Conservation (phyloP, 2,329 filamentous ascomycete species). For the Trichoderma citrinoviride region DNA sequence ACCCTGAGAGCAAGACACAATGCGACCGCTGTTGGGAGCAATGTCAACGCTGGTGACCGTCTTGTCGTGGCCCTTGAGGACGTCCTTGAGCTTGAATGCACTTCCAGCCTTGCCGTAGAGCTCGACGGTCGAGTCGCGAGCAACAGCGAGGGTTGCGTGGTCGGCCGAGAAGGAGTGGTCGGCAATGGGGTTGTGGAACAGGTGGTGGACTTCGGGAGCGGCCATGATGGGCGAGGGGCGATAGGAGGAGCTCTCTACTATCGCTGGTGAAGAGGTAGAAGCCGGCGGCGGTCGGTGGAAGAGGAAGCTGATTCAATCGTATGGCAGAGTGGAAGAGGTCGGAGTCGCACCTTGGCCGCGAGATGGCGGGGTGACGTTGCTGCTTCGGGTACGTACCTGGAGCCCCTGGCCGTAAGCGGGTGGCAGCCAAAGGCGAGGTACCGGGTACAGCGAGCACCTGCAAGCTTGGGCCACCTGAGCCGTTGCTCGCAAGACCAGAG, state of each 20-base stretch:
- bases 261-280: constrained; percentile 42
- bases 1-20: constrained; percentile 98
- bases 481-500: constrained; percentile 10
- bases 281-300: constrained; percentile 23
- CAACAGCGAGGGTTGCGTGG: constrained; percentile 81
- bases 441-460: background rate
- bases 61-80: constrained; percentile 96
- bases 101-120: constrained; percentile 74
- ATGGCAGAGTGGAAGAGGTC: constrained; percentile 19
- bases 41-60: constrained; percentile 95
- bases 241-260: constrained; percentile 89
- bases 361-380: constrained; percentile 25
- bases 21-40: constrained; percentile 83
- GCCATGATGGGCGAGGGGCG: constrained; percentile 60
- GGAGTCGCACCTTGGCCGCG: background rate
- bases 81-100: constrained; percentile 81
- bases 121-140: constrained; percentile 85
- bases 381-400: constrained; percentile 8
- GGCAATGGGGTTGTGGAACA: constrained; percentile 93
- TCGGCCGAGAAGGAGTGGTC: constrained; percentile 98
- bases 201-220: constrained; percentile 85
- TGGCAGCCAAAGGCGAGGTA: constrained; percentile 10
- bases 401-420: constrained; percentile 5
- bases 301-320: background rate
- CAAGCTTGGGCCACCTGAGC: constrained; percentile 30